Base-by-base conservation (phyloP, 495 filamentous ascomycete species). In the Staphylotrichum longicolle region DNA sequence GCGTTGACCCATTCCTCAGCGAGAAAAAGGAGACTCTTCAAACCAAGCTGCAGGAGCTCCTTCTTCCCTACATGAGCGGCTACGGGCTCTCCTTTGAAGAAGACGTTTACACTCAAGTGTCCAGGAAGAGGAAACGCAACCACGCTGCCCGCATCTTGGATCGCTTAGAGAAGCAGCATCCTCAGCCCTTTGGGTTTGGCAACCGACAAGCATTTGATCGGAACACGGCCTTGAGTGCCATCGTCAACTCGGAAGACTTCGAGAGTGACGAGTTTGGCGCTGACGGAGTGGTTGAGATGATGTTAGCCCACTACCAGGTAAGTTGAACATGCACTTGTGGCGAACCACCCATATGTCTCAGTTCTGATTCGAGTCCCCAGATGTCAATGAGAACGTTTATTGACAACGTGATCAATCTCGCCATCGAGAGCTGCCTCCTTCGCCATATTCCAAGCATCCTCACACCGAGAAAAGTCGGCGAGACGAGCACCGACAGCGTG, bases 1-100 rank as follows among this genome's bases (percentile, higher is more conserved):
- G 63, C 40, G 61, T 78, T 30, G 64, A 77, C 40, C 78, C 77
- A 1, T 75, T 71, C 44, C 74, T 80, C 49, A 70, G 75, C 0
- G 9, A 69, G 12, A 75, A 70, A 15, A 59, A 64, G 10, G 48
- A 58, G 10, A 15, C 57, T 0, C 71, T 78, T 7, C 63, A 70
- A 12, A 4, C 5, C 2, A 60, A 60, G 57, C 51, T 79, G 9
- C 59, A 74, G 7, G 78, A 80, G 41, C 70, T 80, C 41, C 65
- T 79, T 30, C 47, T 20, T 20, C 60, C 46, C 1, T 51, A 66
- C 32, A 57, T 1, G 1, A 2, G 14, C 32, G 57, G 51, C 20
- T 35, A 45, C 46, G 52, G 52, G 2, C 47, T 52, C 3, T 50
- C 61, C 0, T 42, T 49, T 11, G 54, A 53, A 8, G 44, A 33